Evolutionary conservation across 306 rosid species (phyloP).

Genomic region (Ormosia emarginata): DNA sequence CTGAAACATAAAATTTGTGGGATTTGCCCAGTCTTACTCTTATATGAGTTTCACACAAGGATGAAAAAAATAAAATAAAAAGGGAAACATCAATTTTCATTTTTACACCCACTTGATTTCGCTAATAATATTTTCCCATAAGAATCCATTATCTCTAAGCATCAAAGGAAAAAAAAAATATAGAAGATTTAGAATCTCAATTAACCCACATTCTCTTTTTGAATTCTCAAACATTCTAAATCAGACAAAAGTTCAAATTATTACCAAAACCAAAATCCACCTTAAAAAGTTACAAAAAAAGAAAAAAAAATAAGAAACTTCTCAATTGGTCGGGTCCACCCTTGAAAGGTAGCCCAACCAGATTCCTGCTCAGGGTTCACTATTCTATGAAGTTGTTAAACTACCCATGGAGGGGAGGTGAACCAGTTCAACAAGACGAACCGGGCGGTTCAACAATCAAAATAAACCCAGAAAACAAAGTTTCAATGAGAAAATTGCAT

Average conservation of each 20-base stretch:
- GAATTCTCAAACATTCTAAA: slow-evolving; percentile 12
- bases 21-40: background rate
- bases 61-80: background rate
- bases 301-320: background rate
- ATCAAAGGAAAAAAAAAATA: background rate
- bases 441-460: background rate
- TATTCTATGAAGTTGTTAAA: slow-evolving; percentile 20
- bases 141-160: background rate
- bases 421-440: slow-evolving; percentile 12
- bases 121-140: background rate
- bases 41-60: background rate
- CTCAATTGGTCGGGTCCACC: background rate
- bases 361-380: background rate
- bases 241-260: background rate
- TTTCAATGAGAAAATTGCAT: background rate
- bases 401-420: background rate
- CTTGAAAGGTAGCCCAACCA: slow-evolving; percentile 6
- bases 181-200: slow-evolving; percentile 10
- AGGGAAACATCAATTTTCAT: background rate
- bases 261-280: background rate
- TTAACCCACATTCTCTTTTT: background rate
- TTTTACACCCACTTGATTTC: background rate
- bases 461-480: background rate
- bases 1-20: background rate
- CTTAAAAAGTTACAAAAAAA: background rate